Percentiles rank a stretch among this genome's conserved stretches.
These are phyloP conservation scores for Cryphonectria nitschkei DNA, from an alignment of 2,329 filamentous ascomycete genomes.

Conservation along the genomic window DNA sequence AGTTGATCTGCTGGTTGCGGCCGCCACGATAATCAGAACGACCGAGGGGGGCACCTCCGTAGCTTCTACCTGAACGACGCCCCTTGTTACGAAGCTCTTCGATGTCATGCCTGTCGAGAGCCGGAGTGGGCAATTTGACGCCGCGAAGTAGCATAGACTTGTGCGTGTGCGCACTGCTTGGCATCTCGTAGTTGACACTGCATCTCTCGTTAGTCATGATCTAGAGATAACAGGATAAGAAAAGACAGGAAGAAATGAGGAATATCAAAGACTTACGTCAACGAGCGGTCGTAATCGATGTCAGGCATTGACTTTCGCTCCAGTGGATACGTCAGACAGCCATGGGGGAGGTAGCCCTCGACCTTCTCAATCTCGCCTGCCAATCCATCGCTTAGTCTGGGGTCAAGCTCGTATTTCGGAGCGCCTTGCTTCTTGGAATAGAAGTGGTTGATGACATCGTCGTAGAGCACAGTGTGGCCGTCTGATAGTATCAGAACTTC, in stretches of 20 bases:
- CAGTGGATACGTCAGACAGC: constrained; percentile 77
- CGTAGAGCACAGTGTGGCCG: constrained; percentile 76
- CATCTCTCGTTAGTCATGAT: constrained; percentile 36
- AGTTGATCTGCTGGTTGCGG: constrained; percentile 57
- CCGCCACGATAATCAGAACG: constrained; percentile 43
- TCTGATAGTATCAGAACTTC: constrained; percentile 87
- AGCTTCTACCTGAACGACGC: constrained; percentile 67
- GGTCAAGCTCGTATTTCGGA: constrained; percentile 72
- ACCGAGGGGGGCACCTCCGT: constrained; percentile 67
- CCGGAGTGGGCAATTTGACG: constrained; percentile 71
- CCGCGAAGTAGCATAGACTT: constrained; percentile 95
- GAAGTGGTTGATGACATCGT: constrained; percentile 81
- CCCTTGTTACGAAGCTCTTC: constrained; percentile 71
- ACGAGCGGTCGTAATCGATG: constrained; percentile 82
- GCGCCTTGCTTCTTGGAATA: constrained; percentile 85
- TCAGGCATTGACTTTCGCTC: constrained; percentile 72
- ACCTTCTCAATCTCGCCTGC: constrained; percentile 82
- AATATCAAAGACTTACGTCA: constrained; percentile 65
- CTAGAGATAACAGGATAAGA: neutral
- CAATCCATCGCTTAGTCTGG: constrained; percentile 74
- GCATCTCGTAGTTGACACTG: constrained; percentile 87
- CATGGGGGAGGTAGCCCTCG: constrained; percentile 82
- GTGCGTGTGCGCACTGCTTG: constrained; percentile 71
- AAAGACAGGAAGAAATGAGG: constrained; percentile 6
- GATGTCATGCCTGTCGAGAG: constrained; percentile 75